Evolutionary conservation across 148 eudicot species (phyloP), one percentile per base, ranked within the genome.

Genomic region (Cornus florida): DNA sequence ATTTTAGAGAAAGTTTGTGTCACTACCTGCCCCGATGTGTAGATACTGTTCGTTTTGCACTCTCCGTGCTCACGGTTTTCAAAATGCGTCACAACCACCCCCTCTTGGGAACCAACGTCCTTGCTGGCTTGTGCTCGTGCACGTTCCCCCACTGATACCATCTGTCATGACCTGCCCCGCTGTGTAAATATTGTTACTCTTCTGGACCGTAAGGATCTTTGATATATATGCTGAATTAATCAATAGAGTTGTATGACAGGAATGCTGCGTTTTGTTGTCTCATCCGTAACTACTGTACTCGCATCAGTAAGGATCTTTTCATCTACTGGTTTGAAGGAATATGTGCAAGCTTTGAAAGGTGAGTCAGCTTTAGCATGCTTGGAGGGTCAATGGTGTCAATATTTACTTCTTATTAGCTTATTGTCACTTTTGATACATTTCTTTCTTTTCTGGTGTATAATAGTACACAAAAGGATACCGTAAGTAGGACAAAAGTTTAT

Each of bases 271-370:
- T 96, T 79, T 96, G 90, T 77, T 86, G 67, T 78, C 87, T 96
- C 24, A 82, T 83, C 62, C 84, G 67, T 69, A 86, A 87, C 75
- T 92, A 91, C 84, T 76, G 76, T 77, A 75, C 67, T 67, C 93
- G 92, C 62, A 77, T 96, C 78, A 81, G 85, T 68, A 87, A 83
- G 83, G 93, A 89, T 84, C 89, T 91, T 70, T 83, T 91, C 33
- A 72, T 83, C 81, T 87, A 85, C 84, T 96, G 99, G 94, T 92
- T 93, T 90, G 92, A 87, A 83, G 92, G 92, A 83, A 89, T 96
- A 69, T 87, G 87, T 86, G 85, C 87, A 82, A 84, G 80, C 84
- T 86, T 96, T 78, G 99, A 92, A 76, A 91, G 95, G 99, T 96
- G 81, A 79, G 57, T 81, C 31, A 79, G 22, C 56, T 38, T 70